phyloP scores from a whole-genome alignment of 805 yeast genomes.

The Nadsonia fulvescens region DNA sequence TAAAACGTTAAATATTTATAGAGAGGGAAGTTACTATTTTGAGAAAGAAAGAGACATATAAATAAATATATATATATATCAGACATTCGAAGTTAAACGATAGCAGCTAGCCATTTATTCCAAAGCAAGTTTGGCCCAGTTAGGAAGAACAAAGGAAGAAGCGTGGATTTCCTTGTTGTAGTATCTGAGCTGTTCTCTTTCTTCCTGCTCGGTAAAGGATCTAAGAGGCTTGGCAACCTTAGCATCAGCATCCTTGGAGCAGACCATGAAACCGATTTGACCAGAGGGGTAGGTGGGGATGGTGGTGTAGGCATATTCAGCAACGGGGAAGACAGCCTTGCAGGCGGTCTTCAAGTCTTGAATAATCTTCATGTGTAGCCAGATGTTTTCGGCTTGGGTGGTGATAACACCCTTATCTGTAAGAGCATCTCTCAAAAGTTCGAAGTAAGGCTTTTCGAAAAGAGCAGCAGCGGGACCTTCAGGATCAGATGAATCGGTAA shows the following conservation, averaged over 20 bases:
- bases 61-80: no score
- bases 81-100: background rate
- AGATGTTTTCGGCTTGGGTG: conserved; percentile 90
- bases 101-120: conserved; percentile 10
- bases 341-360: conserved; percentile 71
- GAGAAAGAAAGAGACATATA: no score
- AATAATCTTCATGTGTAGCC: conserved; percentile 79
- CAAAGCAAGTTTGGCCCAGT: conserved; percentile 55
- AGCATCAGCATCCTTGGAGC: conserved; percentile 55
- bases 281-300: conserved; percentile 97
- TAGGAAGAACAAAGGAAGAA: conserved; percentile 84
- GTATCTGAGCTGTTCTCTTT: conserved; percentile 52
- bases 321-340: conserved; percentile 73
- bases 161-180: conserved; percentile 71
- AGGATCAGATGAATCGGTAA: conserved; percentile 95
- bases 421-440: conserved; percentile 68
- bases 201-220: conserved; percentile 41
- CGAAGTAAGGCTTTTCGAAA: conserved; percentile 84
- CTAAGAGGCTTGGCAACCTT: conserved; percentile 57
- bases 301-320: conserved; percentile 78
- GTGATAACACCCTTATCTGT: conserved; percentile 82
- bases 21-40: no score
- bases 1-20: no score
- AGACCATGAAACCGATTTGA: conserved; percentile 92
- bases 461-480: conserved; percentile 95